phyloP scores from a whole-genome alignment of 345 rosid species.

The Citrus medica region DNA sequence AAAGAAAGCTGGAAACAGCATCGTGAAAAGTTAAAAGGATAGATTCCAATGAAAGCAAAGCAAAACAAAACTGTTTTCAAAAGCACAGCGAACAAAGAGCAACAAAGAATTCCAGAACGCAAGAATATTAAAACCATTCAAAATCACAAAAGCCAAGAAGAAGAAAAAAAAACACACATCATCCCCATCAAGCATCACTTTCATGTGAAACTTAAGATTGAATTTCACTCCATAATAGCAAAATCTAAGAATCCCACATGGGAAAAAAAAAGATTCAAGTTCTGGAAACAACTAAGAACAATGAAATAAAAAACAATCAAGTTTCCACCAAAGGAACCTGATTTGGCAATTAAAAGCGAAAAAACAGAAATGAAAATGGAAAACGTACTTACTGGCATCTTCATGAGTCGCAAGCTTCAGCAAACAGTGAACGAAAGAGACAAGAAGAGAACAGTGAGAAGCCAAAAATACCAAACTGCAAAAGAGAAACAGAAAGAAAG shows the following conservation, averaged over 20 bases:
- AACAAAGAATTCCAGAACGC: background rate
- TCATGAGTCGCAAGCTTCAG: conserved; percentile 54
- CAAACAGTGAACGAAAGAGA: conserved; percentile 12
- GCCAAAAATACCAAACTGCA: conserved; percentile 1
- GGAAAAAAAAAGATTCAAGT: background rate
- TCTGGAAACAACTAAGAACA: background rate
- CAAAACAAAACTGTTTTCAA: conserved; percentile 1
- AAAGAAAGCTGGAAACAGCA: conserved; percentile 12
- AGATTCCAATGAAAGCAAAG: conserved; percentile 21
- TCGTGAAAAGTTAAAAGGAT: background rate
- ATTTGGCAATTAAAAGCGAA: conserved; percentile 14
- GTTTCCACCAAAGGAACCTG: conserved; percentile 11
- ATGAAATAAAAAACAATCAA: conserved; percentile 18
- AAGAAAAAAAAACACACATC: background rate
- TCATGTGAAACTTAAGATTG: conserved; percentile 5
- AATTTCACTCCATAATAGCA: background rate
- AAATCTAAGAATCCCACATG: conserved; percentile 5
- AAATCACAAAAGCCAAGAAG: background rate
- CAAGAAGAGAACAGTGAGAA: conserved; percentile 6
- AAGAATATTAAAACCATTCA: background rate
- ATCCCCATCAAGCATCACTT: conserved; percentile 2
- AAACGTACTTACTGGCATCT: conserved; percentile 99
- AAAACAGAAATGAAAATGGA: conserved; percentile 19
- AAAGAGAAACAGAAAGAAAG: conserved; percentile 17
- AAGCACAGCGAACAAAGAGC: background rate